Percentiles rank a stretch among this genome's conserved stretches.
These are phyloP conservation scores for Ophiostoma quercus DNA, from an alignment of 2,329 filamentous ascomycete genomes.

Conservation along the genomic window DNA sequence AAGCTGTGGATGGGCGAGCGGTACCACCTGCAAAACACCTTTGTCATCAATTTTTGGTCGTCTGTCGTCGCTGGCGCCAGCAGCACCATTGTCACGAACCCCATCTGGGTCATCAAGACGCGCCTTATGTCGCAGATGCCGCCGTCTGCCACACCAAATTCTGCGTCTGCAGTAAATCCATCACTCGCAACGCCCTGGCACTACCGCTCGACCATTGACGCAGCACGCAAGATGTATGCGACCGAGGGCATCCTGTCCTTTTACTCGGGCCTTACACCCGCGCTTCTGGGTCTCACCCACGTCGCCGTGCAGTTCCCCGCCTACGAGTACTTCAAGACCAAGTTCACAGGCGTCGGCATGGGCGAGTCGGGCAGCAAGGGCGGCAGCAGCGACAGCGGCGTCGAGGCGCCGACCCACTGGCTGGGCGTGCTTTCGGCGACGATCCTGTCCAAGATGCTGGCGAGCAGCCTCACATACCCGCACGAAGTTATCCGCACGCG, in stretches of 20 bases:
- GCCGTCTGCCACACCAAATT: slow-evolving; percentile 28
- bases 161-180: slow-evolving; percentile 49
- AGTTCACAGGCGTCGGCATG: slow-evolving; percentile 85
- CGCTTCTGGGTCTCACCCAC: slow-evolving; percentile 84
- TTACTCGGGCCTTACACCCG: slow-evolving; percentile 90
- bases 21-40: slow-evolving; percentile 48
- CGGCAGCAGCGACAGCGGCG: slow-evolving; percentile 34
- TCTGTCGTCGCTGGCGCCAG: slow-evolving; percentile 86
- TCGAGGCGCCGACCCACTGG: slow-evolving; percentile 62
- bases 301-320: slow-evolving; percentile 96
- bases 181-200: slow-evolving; percentile 72
- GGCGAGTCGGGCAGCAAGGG: slow-evolving; percentile 56
- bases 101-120: slow-evolving; percentile 99
- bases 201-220: slow-evolving; percentile 83
- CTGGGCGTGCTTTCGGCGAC: slow-evolving; percentile 80
- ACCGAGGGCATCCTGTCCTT: slow-evolving; percentile 85
- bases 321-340: slow-evolving; percentile 88
- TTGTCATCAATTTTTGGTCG: slow-evolving; percentile 78
- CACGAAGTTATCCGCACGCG: slow-evolving; percentile 94
- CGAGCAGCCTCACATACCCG: slow-evolving; percentile 91
- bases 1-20: slow-evolving; percentile 22
- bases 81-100: slow-evolving; percentile 91
- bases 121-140: slow-evolving; percentile 86
- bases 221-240: slow-evolving; percentile 90
- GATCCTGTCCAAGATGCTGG: slow-evolving; percentile 88